Percentiles rank a stretch among this genome's conserved stretches.
Evolutionary conservation across 1,284 basidiomycete genomes (phyloP).

Genomic region (Termitomyces sp.): DNA sequence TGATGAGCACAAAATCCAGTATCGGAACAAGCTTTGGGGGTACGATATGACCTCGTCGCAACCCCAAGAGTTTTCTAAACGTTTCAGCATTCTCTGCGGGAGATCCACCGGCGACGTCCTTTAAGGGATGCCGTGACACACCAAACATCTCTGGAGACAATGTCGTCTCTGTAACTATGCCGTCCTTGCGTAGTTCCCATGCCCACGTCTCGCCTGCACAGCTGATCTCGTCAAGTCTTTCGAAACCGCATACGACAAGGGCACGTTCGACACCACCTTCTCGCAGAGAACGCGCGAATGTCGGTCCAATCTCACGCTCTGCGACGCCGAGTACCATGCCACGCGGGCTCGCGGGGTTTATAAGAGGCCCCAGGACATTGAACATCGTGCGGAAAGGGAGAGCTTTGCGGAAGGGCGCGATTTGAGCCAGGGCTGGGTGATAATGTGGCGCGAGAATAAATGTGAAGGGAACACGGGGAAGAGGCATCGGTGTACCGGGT

Average conservation of each 20-base stretch:
- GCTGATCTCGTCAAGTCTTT: slow-evolving; percentile 92
- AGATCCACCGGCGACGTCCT: slow-evolving; percentile 10
- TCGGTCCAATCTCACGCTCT: slow-evolving; percentile 75
- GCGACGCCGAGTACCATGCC: slow-evolving; percentile 93
- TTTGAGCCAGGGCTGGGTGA: slow-evolving; percentile 81
- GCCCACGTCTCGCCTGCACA: slow-evolving; percentile 83
- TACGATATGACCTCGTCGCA: slow-evolving; percentile 6
- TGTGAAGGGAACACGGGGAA: slow-evolving; percentile 72
- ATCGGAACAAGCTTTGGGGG: slow-evolving; percentile 8
- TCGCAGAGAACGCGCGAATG: slow-evolving; percentile 76
- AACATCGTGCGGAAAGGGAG: slow-evolving; percentile 97
- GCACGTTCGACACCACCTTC: slow-evolving; percentile 75
- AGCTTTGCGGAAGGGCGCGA: slow-evolving; percentile 82
- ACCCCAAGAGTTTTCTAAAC: slow-evolving; percentile 5
- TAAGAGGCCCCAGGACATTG: slow-evolving; percentile 92
- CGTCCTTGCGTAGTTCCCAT: slow-evolving; percentile 13
- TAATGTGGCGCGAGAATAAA: slow-evolving; percentile 94
- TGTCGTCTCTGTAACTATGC: slow-evolving; percentile 8
- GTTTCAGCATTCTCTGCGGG: slow-evolving; percentile 14
- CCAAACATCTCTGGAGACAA: slow-evolving; percentile 15
- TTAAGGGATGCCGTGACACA: slow-evolving; percentile 10
- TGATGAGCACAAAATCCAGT: slow-evolving; percentile 13
- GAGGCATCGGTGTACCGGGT: slow-evolving; percentile 48
- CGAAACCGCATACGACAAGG: slow-evolving; percentile 90
- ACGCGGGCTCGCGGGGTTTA: slow-evolving; percentile 85